Evolutionary conservation across 257 asterid species (phyloP), one percentile per base, ranked within the genome.

Genomic region (Plantago major): DNA sequence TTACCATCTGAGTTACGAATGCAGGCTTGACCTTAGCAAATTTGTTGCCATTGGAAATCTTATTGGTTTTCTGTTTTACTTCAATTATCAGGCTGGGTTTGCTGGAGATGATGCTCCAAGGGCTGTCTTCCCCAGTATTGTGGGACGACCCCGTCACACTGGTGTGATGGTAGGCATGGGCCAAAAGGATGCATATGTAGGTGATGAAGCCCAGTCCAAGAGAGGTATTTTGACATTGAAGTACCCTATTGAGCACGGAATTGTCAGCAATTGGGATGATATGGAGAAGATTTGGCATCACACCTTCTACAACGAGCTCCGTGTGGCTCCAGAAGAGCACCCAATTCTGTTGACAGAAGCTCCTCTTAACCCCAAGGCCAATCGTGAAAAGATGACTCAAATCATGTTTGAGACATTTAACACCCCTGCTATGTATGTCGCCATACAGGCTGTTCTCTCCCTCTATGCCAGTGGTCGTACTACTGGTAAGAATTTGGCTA

Each of bases 201-300:
- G 95, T 42, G 93, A 87, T 6, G 95, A 84, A 82, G 95, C 93
- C 66, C 95, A 87, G 53, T 87, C 93, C 45, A 87, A 87, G 83
- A 82, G 90, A 70, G 96, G 96, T 74, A 87, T 87, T 52, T 75
- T 88, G 85, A 88, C 91, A 12, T 67, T 88, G 67, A 88, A 88
- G 72, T 88, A 88, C 58, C 96, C 96, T 5, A 88, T 88, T 63
- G 95, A 88, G 82, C 96, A 88, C 16, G 96, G 96, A 45, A 88
- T 88, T 46, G 96, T 88, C 63, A 88, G 81, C 80, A 88, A 88
- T 76, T 88, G 96, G 96, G 96, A 85, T 67, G 96, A 88, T 55
- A 88, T 88, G 96, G 96, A 87, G 81, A 87, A 87, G 63, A 87
- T 87, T 11, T 87, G 94, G 96, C 96, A 87, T 63, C 96, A 87